phyloP scores from a whole-genome alignment of 495 filamentous ascomycete species.

The Podospora pseudocomata region DNA sequence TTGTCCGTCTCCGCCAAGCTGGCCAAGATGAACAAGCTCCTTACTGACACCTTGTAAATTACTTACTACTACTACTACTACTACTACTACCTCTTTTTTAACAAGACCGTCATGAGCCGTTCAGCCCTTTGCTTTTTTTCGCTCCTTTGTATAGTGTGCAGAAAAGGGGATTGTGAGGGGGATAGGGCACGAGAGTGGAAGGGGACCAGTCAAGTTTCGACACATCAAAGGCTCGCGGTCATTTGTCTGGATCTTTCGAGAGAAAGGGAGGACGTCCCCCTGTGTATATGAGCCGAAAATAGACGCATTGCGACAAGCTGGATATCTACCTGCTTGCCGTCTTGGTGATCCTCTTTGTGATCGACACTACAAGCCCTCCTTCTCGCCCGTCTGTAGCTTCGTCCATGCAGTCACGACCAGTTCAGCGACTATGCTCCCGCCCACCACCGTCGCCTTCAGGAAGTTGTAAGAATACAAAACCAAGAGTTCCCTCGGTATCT shows the following conservation, averaged over 20 bases:
- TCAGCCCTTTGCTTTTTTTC: constrained; percentile 16
- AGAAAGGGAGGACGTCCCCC: neutral
- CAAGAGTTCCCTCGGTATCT: no score
- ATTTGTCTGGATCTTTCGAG: constrained; percentile 2
- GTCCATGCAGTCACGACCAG: neutral
- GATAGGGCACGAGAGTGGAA: neutral
- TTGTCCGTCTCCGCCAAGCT: constrained; percentile 93
- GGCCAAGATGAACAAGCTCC: constrained; percentile 97
- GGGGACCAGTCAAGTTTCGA: constrained; percentile 3
- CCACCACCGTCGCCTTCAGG: no score
- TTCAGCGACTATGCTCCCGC: neutral
- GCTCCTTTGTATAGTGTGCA: neutral
- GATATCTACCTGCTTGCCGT: neutral
- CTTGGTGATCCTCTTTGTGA: neutral
- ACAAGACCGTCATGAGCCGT: neutral
- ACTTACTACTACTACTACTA: neutral
- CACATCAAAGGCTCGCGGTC: constrained; percentile 8
- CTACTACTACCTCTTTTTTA: neutral
- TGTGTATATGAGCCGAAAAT: constrained; percentile 24
- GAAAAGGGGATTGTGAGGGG: neutral
- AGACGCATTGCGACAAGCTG: constrained; percentile 10
- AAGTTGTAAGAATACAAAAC: no score
- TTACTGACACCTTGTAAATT: constrained; percentile 87
- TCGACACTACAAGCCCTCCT: no score
- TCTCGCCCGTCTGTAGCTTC: neutral